These are phyloP conservation scores for Suillus sp. DNA, from an alignment of 768 basidiomycete species.

Conservation along the genomic window DNA sequence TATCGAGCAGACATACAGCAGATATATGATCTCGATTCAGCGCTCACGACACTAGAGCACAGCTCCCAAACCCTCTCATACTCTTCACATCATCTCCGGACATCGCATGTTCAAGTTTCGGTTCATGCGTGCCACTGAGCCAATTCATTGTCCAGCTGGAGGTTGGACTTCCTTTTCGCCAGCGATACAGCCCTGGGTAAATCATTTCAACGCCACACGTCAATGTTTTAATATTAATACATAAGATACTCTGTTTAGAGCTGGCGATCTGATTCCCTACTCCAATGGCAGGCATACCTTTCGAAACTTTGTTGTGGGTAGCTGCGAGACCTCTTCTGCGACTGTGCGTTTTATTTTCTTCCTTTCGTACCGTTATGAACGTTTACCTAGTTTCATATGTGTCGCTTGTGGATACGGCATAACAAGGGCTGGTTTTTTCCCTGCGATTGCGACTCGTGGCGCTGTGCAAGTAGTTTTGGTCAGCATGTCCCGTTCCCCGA, in stretches of 20 bases:
- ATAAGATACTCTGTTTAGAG: neutral
- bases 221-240: neutral
- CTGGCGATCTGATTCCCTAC: neutral
- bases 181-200: neutral
- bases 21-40: neutral
- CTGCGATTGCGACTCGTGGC: neutral
- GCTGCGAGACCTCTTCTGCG: constrained; percentile 1
- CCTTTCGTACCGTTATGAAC: neutral
- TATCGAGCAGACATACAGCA: neutral
- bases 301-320: neutral
- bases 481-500: neutral
- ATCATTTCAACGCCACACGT: neutral
- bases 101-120: neutral
- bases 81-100: neutral
- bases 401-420: neutral
- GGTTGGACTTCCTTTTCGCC: neutral
- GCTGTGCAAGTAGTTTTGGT: neutral
- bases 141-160: neutral
- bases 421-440: neutral
- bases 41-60: neutral
- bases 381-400: neutral
- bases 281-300: neutral
- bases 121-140: neutral
- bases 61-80: neutral
- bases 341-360: neutral